A percentile compares a stretch with the other conserved stretches of the same genome.
Evolutionary conservation across 73 alveolate species (phyloP).

Genomic region (Breviolum minutum): DNA sequence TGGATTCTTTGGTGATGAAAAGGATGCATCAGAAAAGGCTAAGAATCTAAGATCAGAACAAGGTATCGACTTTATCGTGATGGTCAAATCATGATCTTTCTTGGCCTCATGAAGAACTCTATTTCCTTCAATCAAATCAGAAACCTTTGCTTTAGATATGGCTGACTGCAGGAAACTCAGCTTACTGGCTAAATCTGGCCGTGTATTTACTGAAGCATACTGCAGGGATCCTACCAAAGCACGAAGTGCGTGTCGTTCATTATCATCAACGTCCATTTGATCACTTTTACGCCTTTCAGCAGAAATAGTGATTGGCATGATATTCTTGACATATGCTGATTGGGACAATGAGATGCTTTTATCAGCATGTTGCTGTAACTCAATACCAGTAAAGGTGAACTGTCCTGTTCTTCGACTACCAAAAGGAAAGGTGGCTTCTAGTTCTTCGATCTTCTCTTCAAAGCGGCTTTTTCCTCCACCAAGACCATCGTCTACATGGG

Average conservation of each 20-base stretch:
- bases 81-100: neutral
- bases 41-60: neutral
- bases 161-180: neutral
- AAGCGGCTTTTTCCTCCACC: neutral
- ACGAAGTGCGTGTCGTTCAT: neutral
- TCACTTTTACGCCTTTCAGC: neutral
- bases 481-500: no score
- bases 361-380: neutral
- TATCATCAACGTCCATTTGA: neutral
- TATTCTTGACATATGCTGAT: neutral
- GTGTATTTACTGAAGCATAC: neutral
- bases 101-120: neutral
- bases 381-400: constrained; percentile 7
- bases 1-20: neutral
- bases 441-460: neutral
- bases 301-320: neutral
- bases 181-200: neutral
- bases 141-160: neutral
- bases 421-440: neutral
- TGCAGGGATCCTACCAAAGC: neutral
- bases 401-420: neutral
- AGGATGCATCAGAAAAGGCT: neutral
- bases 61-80: neutral
- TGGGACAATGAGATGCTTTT: neutral
- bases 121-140: neutral